A percentile compares a stretch with the other conserved stretches of the same genome.
Evolutionary conservation across 164 flowering plant genomes (phyloP).

Genomic region (Berberis vulgaris): DNA sequence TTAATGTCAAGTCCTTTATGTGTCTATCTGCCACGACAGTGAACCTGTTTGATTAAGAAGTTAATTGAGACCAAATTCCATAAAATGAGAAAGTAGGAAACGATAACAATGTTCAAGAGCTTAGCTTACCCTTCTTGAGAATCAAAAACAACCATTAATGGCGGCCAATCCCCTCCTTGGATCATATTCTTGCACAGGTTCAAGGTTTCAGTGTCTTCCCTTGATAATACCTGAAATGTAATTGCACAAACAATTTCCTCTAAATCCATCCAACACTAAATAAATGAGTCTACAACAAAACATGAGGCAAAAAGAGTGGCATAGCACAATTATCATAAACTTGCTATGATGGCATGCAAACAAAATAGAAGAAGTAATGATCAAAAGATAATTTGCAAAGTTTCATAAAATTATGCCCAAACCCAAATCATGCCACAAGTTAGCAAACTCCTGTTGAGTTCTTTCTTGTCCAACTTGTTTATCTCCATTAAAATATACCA

Average conservation of each 20-base stretch:
- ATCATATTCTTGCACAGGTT: slow-evolving; percentile 75
- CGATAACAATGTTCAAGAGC: background rate
- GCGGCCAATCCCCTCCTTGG: slow-evolving; percentile 88
- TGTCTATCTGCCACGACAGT: slow-evolving; percentile 83
- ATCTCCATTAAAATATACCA: too few relatives aligned
- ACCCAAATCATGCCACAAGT: too few relatives aligned
- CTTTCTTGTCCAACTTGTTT: too few relatives aligned
- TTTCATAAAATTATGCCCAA: too few relatives aligned
- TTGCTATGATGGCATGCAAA: too few relatives aligned
- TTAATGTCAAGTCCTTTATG: slow-evolving; percentile 74
- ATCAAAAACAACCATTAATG: slow-evolving; percentile 81
- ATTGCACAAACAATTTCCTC: background rate
- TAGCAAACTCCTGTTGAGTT: too few relatives aligned
- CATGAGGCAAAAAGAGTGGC: too few relatives aligned
- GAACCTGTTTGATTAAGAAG: slow-evolving; percentile 42
- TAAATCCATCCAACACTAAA: background rate
- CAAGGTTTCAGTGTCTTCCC: slow-evolving; percentile 67
- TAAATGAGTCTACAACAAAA: too few relatives aligned
- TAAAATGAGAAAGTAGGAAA: background rate
- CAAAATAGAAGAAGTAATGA: too few relatives aligned
- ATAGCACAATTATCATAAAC: too few relatives aligned
- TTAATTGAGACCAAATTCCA: background rate
- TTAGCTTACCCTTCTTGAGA: slow-evolving; percentile 69
- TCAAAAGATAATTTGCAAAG: too few relatives aligned
- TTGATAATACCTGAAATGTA: slow-evolving; percentile 49